Conservation (phyloP, 768 basidiomycete genomes). For the Daedaleopsis sinensis region DNA sequence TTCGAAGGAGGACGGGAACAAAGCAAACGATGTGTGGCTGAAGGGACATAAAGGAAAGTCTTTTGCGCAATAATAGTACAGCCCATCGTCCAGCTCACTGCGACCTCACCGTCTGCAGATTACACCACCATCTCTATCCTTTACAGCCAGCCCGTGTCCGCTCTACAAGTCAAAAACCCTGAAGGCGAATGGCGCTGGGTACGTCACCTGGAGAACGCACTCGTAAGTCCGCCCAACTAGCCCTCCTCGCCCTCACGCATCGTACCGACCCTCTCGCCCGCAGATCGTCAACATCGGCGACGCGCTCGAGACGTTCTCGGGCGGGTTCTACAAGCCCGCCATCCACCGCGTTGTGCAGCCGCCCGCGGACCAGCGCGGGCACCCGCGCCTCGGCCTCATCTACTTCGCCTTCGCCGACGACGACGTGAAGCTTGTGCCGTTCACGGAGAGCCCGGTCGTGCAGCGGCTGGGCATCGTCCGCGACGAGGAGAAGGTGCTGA, state of each 20-base stretch:
- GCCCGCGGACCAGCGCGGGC: conserved; percentile 37
- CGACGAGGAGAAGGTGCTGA: conserved; percentile 22
- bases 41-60: conserved; percentile 40
- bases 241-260: background rate
- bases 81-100: too few species aligned
- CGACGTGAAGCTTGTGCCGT: conserved; percentile 32
- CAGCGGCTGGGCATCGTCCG: conserved; percentile 35
- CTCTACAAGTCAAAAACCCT: conserved; percentile 38
- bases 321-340: conserved; percentile 39
- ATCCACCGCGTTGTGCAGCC: conserved; percentile 43
- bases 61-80: background rate
- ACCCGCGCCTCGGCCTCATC: conserved; percentile 37
- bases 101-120: conserved; percentile 28
- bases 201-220: conserved; percentile 38
- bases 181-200: conserved; percentile 42
- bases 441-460: conserved; percentile 35
- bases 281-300: conserved; percentile 46
- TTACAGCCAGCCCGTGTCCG: conserved; percentile 42
- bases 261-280: too few species aligned
- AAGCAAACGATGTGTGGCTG: conserved; percentile 37
- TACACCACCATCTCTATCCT: conserved; percentile 38
- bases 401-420: conserved; percentile 40
- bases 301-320: conserved; percentile 37
- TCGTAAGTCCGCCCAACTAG: conserved; percentile 33
- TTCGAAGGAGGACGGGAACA: conserved; percentile 34